Evolutionary conservation across 2,329 filamentous ascomycete genomes (phyloP), one percentile per base, ranked within the genome.

Genomic region (Leptodontidium sp.): DNA sequence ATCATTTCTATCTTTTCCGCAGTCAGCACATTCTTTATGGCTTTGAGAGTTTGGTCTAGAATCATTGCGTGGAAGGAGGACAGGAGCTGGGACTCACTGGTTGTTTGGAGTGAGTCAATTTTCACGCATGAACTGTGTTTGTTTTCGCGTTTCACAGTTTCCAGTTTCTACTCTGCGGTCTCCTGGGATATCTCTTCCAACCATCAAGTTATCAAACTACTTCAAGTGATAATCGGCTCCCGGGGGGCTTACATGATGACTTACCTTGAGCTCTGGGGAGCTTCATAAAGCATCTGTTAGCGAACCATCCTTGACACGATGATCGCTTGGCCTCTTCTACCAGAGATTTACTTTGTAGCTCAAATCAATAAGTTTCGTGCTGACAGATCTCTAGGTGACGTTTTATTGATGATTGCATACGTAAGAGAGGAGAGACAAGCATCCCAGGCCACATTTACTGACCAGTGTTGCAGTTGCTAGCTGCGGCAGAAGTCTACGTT

Each of bases 11-110:
- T 47, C 1, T 53, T 53, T 11, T 45, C 38, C 14, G 62, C 32
- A 17, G 17, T 65, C 38, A 65, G 62, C 50, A 65, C 62, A 17
- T 45, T 55, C 24, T 65, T 65, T 32, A 57, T 65, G 5, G 62
- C 32, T 4, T 26, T 65, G 29, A 32, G 62, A 35, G 24, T 65
- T n/a, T 65, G 49, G 62, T 45, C 62, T 6, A 65, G 62, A 45
- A 9, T 55, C 24, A 40, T 65, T 38, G 52, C 45, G 7, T 57
- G 62, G 52, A 65, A 57, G 24, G 50, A 65, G 14, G 62, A 55
- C 24, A 50, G 45, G 26, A 32, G n/a, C n/a, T 43, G 38, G 32
- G 62, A 65, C 29, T 2, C 12, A 7, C n/a, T 40, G 32, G 45
- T 65, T 21, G 21, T 55, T 12, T 65, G 62, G 47, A 65, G 62